Evolutionary conservation across 2,329 filamentous ascomycete genomes (phyloP), one percentile per base, ranked within the genome.

Genomic region (Purpureocillium lavendulum): DNA sequence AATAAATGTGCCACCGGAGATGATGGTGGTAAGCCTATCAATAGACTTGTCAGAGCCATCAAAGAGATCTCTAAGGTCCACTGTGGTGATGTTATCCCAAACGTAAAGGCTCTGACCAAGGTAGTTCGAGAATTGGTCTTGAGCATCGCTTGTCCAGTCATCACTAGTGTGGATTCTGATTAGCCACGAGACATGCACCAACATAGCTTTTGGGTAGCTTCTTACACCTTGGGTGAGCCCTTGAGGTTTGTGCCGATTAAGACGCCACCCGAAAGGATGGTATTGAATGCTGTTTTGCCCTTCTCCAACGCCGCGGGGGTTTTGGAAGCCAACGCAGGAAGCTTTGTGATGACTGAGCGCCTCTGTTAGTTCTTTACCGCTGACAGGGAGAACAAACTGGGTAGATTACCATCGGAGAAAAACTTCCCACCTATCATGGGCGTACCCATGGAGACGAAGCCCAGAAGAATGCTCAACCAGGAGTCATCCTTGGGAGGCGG

Each of bases 1-100:
- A 38, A 54, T 43, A 24, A 62, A 42, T 31, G 56, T 51, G 16
- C 60, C 59, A 32, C 54, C 47, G 0, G 49, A 35, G 16, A 62
- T 55, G 36, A 50, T 17, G 4, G 39, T 35, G 13, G 43, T 38
- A 4, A 63, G 46, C 1, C 35, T 15, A 3, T 46, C 30, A 34
- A 62, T 36, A 7, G 45, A 45, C 13, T 40, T 47, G 17, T 44
- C 34, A 1, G 15, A 30, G 35, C 56, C 59, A 39, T 48, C 37
- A 18, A 59, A 58, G 2, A 60, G 26, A 3, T 42, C 36, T 0
- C 7, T 1, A 30, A 57, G 35, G 4, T 45, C 12, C 4, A 30
- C 3, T 3, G 38, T 35, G 7, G 49, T 49, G 15, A 40, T 30
- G 14, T 49, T 44, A 15, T 26, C 39, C 58, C 58, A 61, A 30